A percentile compares a stretch with the other conserved stretches of the same genome.
phyloP scores from a whole-genome alignment of 306 rosid genomes.

The Vigna radiata region DNA sequence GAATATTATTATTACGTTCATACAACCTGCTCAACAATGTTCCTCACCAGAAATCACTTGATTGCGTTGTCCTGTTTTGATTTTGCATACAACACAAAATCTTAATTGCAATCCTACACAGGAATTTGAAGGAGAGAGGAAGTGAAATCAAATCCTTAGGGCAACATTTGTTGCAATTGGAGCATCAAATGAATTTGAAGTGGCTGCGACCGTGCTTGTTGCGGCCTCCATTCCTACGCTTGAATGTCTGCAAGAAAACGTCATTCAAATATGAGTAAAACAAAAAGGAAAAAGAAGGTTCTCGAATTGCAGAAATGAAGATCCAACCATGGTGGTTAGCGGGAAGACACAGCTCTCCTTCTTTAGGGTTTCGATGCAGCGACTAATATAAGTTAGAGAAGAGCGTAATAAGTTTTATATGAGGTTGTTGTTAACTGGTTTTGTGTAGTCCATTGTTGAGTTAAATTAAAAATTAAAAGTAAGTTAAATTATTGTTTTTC shows the following conservation, averaged over 20 bases:
- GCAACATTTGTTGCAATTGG: slow-evolving; percentile 96
- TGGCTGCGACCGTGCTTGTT: slow-evolving; percentile 98
- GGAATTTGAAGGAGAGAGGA: not conserved
- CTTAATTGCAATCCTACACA: not conserved
- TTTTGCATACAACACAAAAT: not conserved
- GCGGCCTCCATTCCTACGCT: slow-evolving; percentile 94
- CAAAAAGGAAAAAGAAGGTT: too few relatives aligned
- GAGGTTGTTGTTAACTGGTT: too few relatives aligned
- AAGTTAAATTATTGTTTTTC: too few relatives aligned
- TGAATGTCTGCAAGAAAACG: slow-evolving; percentile 68
- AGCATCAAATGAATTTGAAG: slow-evolving; percentile 85
- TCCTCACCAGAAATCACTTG: slow-evolving; percentile 84
- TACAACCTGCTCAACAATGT: slow-evolving; percentile 99
- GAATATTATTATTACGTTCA: slow-evolving; percentile 60
- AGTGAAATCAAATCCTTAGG: slow-evolving; percentile 64
- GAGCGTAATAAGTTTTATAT: too few relatives aligned
- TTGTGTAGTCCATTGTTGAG: too few relatives aligned
- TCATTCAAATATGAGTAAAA: not conserved
- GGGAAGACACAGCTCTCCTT: too few relatives aligned
- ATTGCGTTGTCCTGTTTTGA: slow-evolving; percentile 74
- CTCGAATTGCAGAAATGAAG: too few relatives aligned
- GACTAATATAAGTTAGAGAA: too few relatives aligned
- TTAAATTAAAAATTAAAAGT: too few relatives aligned
- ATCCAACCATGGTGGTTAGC: too few relatives aligned
- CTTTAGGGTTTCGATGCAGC: too few relatives aligned